These are phyloP conservation scores for Trichosporon sp. DNA, from an alignment of 1,284 basidiomycete genomes.

Conservation along the genomic window DNA sequence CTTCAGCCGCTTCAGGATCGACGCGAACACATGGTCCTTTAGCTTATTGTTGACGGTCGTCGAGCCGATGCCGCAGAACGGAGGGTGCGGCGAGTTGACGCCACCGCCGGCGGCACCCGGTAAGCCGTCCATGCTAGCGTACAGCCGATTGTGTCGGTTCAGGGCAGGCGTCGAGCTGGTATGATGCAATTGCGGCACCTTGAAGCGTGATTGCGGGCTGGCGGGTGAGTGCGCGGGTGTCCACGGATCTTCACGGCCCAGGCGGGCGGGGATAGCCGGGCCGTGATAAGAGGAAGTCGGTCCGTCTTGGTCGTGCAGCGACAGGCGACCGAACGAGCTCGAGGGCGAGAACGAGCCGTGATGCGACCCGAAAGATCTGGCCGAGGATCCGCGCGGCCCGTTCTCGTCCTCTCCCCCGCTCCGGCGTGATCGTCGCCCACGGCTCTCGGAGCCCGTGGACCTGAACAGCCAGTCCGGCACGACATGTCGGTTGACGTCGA, in stretches of 20 bases:
- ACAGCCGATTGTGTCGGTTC: constrained; percentile 29
- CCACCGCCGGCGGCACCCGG: constrained; percentile 17
- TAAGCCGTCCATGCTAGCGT: constrained; percentile 26
- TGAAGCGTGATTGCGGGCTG: constrained; percentile 25
- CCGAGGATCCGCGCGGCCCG: constrained; percentile 16
- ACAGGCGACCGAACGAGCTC: constrained; percentile 43
- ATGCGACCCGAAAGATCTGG: constrained; percentile 23
- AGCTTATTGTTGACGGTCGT: constrained; percentile 88
- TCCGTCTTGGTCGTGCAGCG: constrained; percentile 33
- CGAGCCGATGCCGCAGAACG: constrained; percentile 80
- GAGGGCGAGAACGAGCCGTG: constrained; percentile 40
- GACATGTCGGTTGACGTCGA: constrained; percentile 93
- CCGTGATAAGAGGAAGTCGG: constrained; percentile 31
- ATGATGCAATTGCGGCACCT: constrained; percentile 42
- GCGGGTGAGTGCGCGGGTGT: constrained; percentile 51
- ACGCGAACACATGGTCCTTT: constrained; percentile 89
- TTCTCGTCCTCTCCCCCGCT: constrained; percentile 25
- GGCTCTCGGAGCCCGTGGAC: constrained; percentile 29
- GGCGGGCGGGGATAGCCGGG: constrained; percentile 33
- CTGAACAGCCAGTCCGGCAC: constrained; percentile 86
- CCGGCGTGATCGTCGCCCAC: constrained; percentile 8
- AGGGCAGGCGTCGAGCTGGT: constrained; percentile 49
- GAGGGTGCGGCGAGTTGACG: constrained; percentile 51
- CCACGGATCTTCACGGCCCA: constrained; percentile 42
- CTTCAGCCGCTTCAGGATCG: constrained; percentile 67